Evolutionary conservation across 352 stramenopile species (phyloP).

Genomic region (Peronospora belbahrii): DNA sequence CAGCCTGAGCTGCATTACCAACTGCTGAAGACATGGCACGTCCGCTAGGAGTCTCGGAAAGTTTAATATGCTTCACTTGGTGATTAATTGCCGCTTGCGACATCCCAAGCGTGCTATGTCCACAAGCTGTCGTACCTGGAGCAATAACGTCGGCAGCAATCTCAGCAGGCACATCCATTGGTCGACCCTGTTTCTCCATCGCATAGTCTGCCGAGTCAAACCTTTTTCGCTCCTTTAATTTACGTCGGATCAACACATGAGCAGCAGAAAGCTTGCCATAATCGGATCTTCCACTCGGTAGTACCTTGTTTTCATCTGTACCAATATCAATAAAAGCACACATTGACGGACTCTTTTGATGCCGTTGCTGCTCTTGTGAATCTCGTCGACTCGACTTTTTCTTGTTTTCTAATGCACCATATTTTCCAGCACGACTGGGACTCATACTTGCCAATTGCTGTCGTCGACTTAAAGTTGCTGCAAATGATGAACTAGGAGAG

Average conservation of each 20-base stretch:
- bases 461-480: conserved; percentile 4
- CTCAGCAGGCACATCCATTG: conserved; percentile 20
- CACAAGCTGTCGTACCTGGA: neutral
- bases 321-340: conserved; percentile 2
- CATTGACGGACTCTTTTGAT: neutral
- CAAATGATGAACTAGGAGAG: conserved; percentile 38
- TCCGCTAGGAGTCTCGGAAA: conserved; percentile 36
- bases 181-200: conserved; percentile 51
- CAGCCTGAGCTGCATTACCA: conserved; percentile 23
- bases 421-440: conserved; percentile 40
- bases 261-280: conserved; percentile 59
- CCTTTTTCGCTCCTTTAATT: conserved; percentile 73
- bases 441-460: conserved; percentile 48
- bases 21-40: conserved; percentile 19
- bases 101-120: conserved; percentile 5
- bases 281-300: conserved; percentile 20
- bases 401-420: conserved; percentile 29
- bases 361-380: conserved; percentile 28
- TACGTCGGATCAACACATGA: conserved; percentile 72
- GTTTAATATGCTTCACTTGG: conserved; percentile 74
- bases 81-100: conserved; percentile 35
- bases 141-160: conserved; percentile 3
- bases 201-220: conserved; percentile 79
- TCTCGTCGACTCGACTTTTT: conserved; percentile 27
- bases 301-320: conserved; percentile 1